Evolutionary conservation across 345 rosid species (phyloP), one percentile per base, ranked within the genome.

Genomic region (Punica granatum): DNA sequence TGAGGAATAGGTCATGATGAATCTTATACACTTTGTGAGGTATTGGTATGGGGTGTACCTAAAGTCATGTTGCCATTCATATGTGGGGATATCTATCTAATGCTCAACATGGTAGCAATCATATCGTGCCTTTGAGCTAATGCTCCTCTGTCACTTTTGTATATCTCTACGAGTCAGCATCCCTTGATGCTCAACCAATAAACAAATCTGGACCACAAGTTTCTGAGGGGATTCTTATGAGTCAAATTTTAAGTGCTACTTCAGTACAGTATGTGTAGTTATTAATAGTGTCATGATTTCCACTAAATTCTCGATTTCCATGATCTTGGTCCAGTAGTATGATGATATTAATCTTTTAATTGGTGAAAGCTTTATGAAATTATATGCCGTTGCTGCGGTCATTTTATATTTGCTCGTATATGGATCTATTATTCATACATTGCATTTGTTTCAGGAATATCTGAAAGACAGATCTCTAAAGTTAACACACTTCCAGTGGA

Each of bases 401-500:
- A n/a, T 5, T 48, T 62, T 31, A 34, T 33, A 62, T 62, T 34
- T 14, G 3, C 25, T 18, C 2, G 10, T 34, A 19, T 35, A 32
- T 36, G 10, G 26, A 51, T 74, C 35, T 70, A 8, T 66, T 31
- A 16, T 49, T 54, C 64, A 35, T 59, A 60, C 71, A 67, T 71
- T 69, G 71, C 30, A 54, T 62, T 75, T 35, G 30, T 68, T 73
- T 48, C 67, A 83, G 91, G 87, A 11, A 65, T 41, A 63, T 71
- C 79, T 70, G 80, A 71, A 64, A 67, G 72, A 63, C 73, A 60
- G 41, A 39, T 67, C 41, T 71, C 84, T 42, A 75, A 81, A 70
- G 67, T 74, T 69, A 79, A 74, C 75, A 73, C 78, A 53, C 61
- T 76, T 72, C 80, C 71, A 0, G 23, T 64, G 64, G 88, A 77